phyloP scores from a whole-genome alignment of 352 stramenopile species.

The Blastocystis sp. region DNA sequence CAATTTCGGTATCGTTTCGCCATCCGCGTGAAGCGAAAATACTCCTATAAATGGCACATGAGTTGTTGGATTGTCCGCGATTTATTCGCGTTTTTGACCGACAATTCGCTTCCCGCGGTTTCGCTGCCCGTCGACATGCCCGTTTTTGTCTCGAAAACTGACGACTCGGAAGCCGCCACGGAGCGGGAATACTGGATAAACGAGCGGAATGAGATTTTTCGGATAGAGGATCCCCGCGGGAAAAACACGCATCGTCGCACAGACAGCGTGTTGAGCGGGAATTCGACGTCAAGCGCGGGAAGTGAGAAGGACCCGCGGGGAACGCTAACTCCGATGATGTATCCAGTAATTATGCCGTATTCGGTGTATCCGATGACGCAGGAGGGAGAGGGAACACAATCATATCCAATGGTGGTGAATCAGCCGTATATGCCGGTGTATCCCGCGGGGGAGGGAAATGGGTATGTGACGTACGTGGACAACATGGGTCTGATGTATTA shows the following conservation, averaged over 20 bases:
- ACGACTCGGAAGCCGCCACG: not conserved
- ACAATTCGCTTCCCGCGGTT: not conserved
- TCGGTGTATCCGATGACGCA: not conserved
- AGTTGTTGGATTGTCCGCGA: slow-evolving; percentile 51
- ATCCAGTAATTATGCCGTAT: not conserved
- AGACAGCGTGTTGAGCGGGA: too few relatives aligned
- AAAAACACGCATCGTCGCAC: too few relatives aligned
- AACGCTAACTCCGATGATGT: not conserved
- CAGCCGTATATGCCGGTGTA: not conserved
- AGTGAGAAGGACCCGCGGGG: too few relatives aligned
- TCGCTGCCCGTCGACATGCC: not conserved
- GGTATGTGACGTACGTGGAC: not conserved
- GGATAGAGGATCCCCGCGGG: too few relatives aligned
- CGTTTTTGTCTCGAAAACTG: too few relatives aligned
- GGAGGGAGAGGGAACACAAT: not conserved
- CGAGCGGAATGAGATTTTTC: slow-evolving; percentile 10
- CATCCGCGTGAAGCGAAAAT: slow-evolving; percentile 34
- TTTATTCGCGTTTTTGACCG: not conserved
- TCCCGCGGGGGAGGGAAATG: not conserved
- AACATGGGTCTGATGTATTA: not conserved
- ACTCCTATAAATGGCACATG: slow-evolving; percentile 38
- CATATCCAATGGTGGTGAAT: not conserved
- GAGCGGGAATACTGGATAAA: slow-evolving; percentile 1
- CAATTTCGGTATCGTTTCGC: slow-evolving; percentile 52
- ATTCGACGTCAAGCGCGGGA: too few relatives aligned